Evolutionary conservation across 2,329 filamentous ascomycete genomes (phyloP), one percentile per base, ranked within the genome.

Genomic region (Trichoderma sp.): DNA sequence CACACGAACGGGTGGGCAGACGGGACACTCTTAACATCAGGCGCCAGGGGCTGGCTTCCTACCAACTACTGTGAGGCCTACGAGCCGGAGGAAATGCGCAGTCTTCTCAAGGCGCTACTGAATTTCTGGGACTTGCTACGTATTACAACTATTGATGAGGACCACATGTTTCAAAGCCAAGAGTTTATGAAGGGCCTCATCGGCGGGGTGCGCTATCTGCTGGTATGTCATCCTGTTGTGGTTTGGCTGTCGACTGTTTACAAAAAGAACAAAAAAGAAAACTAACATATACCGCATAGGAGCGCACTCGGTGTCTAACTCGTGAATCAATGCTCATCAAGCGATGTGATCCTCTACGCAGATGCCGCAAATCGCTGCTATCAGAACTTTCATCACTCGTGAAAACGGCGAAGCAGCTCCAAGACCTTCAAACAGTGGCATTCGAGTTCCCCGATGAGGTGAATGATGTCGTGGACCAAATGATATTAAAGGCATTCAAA

Each of bases 1-100:
- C 96, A 99, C 80, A 96, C 93, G 71, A 99, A 98, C 82, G 96
- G 96, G 74, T 99, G 96, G 96, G 96, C 96, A 37, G 96, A 99
- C 79, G 96, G 96, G 63, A 99, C 96, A 0, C 84, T 97, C 52
- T 82, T 99, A 71, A 87, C 91, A 29, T 93, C 94, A 3, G 95
- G 95, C 31, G 91, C 92, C 62, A 88, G 96, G 74, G 96, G 96
- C 72, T 99, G 96, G 96, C 84, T 99, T 70, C 96, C 96, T 3
- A 99, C 96, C 10, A 99, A 99, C 80, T 99, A 98, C 79, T 99
- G 96, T 83, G 94, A 97, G 78, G 87, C 93, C 11, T 99, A 97
- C 78, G 93, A 97, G 73, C 93, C 95, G 57, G 88, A 93, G 27
- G 90, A 94, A 72, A 94, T 98, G 85, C 88, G 90, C 67, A 94